These are phyloP conservation scores for Asterionellopsis glacialis DNA, from an alignment of 108 stramenopile genomes.

Conservation along the genomic window DNA sequence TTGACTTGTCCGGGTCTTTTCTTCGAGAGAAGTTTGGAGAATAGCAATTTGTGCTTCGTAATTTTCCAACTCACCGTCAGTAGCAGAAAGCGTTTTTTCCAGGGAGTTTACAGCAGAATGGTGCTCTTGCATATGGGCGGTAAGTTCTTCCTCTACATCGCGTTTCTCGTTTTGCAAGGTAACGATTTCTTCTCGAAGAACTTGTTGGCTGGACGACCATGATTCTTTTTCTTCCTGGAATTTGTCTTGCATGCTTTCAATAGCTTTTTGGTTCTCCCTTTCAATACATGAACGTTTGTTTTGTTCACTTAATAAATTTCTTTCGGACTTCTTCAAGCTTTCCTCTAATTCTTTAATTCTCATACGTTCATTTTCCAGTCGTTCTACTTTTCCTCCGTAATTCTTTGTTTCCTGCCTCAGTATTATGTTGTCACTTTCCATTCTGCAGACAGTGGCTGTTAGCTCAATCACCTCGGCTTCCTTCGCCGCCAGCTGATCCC, in stretches of 20 bases:
- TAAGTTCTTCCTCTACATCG: neutral
- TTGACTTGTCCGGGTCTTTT: neutral
- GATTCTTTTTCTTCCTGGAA: neutral
- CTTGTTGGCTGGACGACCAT: neutral
- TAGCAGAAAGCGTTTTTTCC: neutral
- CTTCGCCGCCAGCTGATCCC: neutral
- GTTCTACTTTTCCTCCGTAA: neutral
- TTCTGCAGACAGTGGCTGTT: neutral
- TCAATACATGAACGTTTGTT: neutral
- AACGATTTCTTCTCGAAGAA: neutral
- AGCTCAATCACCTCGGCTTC: constrained; percentile 1
- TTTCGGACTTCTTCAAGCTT: constrained; percentile 6
- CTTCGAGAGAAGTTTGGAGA: neutral
- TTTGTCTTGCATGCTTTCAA: neutral
- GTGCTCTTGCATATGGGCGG: neutral
- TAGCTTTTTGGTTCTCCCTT: neutral
- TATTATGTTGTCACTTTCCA: neutral
- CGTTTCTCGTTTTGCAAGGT: neutral
- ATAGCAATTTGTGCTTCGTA: too few relatives aligned
- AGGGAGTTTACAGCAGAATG: neutral
- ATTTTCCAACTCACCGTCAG: too few relatives aligned
- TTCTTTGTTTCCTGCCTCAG: neutral
- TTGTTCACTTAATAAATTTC: constrained; percentile 6
- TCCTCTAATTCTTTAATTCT: constrained; percentile 2
- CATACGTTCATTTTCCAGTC: neutral